Evolutionary conservation across 1,139 yeast genomes (phyloP).

Genomic region (Candida tropicalis): DNA sequence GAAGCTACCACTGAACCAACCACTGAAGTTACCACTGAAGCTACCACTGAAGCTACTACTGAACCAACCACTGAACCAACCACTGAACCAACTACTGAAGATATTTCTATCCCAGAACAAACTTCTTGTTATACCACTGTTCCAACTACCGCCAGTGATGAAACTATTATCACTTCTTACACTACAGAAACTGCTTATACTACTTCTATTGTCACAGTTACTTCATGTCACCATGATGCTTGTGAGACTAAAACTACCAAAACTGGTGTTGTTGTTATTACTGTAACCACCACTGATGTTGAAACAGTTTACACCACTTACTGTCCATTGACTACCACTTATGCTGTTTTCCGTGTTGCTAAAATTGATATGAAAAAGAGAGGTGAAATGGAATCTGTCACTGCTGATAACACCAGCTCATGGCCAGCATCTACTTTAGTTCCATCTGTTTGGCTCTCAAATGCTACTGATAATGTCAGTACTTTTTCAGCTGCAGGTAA

Average conservation of each 20-base stretch:
- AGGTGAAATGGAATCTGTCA: neutral
- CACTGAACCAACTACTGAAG: neutral
- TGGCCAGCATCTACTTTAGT: constrained; percentile 3
- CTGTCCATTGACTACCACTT: constrained; percentile 13
- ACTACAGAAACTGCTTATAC: constrained; percentile 10
- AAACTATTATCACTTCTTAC: constrained; percentile 2
- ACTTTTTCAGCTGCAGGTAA: constrained; percentile 4
- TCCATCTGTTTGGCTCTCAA: neutral
- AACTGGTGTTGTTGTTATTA: constrained; percentile 25
- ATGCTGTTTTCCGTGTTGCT: neutral
- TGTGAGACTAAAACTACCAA: constrained; percentile 24
- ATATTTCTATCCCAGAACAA: neutral
- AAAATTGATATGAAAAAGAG: constrained; percentile 1
- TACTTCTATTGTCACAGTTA: constrained; percentile 23
- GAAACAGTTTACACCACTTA: constrained; percentile 30
- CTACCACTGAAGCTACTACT: neutral
- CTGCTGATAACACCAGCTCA: neutral
- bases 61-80: neutral
- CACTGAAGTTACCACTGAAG: neutral
- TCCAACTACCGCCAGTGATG: constrained; percentile 7
- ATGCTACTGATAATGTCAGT: neutral
- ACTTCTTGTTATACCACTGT: constrained; percentile 5
- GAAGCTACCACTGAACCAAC: neutral
- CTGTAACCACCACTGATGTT: constrained; percentile 15
- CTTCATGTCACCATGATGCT: constrained; percentile 19